These are phyloP conservation scores for Phytopythium kandeliae DNA, from an alignment of 352 stramenopile genomes.

Conservation along the genomic window DNA sequence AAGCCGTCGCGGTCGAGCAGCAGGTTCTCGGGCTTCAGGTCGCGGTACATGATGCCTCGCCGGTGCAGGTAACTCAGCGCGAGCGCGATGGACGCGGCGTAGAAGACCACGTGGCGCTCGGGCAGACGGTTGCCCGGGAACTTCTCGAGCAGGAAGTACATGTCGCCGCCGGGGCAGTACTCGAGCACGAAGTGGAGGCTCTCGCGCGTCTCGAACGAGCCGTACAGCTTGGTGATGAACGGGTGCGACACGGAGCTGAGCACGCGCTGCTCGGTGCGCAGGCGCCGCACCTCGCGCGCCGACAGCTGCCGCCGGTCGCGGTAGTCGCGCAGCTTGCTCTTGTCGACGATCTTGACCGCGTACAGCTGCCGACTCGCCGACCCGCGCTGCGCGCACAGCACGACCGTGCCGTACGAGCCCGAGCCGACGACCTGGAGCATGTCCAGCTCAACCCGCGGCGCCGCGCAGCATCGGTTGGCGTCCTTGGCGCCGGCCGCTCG, in stretches of 20 bases:
- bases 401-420: slow-evolving; percentile 69
- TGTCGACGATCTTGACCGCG: slow-evolving; percentile 75
- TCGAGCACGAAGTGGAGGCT: slow-evolving; percentile 99
- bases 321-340: slow-evolving; percentile 45
- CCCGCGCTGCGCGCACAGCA: slow-evolving; percentile 49
- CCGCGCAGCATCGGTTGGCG: slow-evolving; percentile 8
- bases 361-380: slow-evolving; percentile 36
- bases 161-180: slow-evolving; percentile 96
- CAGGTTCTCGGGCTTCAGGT: slow-evolving; percentile 92
- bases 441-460: slow-evolving; percentile 50
- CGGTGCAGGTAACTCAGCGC: slow-evolving; percentile 90
- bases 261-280: slow-evolving; percentile 97
- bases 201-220: slow-evolving; percentile 87
- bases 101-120: slow-evolving; percentile 93
- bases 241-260: slow-evolving; percentile 93
- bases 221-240: slow-evolving; percentile 97
- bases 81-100: slow-evolving; percentile 95
- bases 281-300: slow-evolving; percentile 41
- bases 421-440: slow-evolving; percentile 70
- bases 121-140: slow-evolving; percentile 90
- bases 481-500: slow-evolving; percentile 10
- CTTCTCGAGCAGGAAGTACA: slow-evolving; percentile 93
- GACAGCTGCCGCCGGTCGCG: slow-evolving; percentile 16
- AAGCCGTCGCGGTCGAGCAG: slow-evolving; percentile 90
- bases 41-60: slow-evolving; percentile 78